Conservation (phyloP, 805 yeast genomes). For the Ogataea parapolymorpha region DNA sequence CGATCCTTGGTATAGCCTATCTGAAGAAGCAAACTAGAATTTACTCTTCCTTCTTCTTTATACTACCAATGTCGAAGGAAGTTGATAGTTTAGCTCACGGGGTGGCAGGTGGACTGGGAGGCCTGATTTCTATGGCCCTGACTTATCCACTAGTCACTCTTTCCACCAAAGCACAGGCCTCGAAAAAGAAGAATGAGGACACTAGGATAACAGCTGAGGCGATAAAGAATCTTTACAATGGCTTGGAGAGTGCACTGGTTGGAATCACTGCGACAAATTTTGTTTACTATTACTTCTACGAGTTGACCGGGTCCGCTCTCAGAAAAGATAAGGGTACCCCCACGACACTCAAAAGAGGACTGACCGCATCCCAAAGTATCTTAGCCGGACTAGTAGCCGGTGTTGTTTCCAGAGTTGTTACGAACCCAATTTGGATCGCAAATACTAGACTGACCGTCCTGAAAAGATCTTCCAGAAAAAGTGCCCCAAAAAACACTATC, state of each 20-base stretch:
- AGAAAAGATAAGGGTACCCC: constrained; percentile 20
- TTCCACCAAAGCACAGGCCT: constrained; percentile 87
- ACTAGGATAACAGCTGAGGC: constrained; percentile 45
- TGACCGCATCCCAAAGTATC: constrained; percentile 66
- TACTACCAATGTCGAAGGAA: constrained; percentile 22
- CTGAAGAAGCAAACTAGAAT: background rate
- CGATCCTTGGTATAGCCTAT: constrained; percentile 7
- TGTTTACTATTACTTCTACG: constrained; percentile 88
- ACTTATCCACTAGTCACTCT: constrained; percentile 88
- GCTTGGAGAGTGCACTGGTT: constrained; percentile 80
- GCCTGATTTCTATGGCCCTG: constrained; percentile 79
- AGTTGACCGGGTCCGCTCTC: constrained; percentile 44
- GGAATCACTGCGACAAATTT: constrained; percentile 87
- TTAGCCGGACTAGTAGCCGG: constrained; percentile 85
- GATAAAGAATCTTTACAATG: constrained; percentile 69
- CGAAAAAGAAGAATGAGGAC: constrained; percentile 24
- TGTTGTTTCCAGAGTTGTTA: constrained; percentile 70
- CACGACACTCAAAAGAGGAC: constrained; percentile 29
- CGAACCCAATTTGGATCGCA: constrained; percentile 95
- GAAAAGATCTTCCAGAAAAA: constrained; percentile 25
- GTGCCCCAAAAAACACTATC: constrained; percentile 36
- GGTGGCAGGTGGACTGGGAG: constrained; percentile 92
- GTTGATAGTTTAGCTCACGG: constrained; percentile 73
- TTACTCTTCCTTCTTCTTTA: background rate
- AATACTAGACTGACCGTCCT: constrained; percentile 81